Percentiles rank a stretch among this genome's conserved stretches.
These are phyloP conservation scores for Dactylella cylindrospora DNA, from an alignment of 2,329 filamentous ascomycete genomes.

Conservation along the genomic window DNA sequence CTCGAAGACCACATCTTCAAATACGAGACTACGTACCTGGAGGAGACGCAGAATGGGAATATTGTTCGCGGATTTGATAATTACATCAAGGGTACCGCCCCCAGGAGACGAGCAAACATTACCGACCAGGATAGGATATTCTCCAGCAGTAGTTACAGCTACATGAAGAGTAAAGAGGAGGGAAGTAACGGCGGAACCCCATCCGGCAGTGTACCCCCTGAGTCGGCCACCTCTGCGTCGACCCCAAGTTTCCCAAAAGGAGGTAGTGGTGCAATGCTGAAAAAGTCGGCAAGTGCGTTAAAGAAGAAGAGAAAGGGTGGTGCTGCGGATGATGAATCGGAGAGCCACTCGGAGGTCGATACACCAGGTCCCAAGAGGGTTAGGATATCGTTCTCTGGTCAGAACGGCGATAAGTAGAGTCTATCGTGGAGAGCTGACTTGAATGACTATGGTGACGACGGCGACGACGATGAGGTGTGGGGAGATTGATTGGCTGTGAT, in stretches of 20 bases:
- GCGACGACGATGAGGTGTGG: too few relatives aligned
- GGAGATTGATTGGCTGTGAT: too few relatives aligned
- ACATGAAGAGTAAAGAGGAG: slow-evolving; percentile 45
- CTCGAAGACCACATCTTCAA: slow-evolving; percentile 80
- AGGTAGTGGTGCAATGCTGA: slow-evolving; percentile 44
- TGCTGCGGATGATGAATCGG: slow-evolving; percentile 47
- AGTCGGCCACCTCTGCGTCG: slow-evolving; percentile 26
- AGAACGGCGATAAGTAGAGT: slow-evolving; percentile 42
- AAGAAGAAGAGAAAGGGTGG: slow-evolving; percentile 46
- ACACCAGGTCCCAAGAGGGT: slow-evolving; percentile 49
- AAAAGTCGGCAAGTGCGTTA: slow-evolving; percentile 28
- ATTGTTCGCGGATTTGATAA: slow-evolving; percentile 98
- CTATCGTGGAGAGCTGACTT: too few relatives aligned
- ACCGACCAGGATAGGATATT: slow-evolving; percentile 75
- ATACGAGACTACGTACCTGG: slow-evolving; percentile 83
- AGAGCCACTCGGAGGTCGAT: slow-evolving; percentile 49
- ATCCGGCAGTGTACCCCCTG: slow-evolving; percentile 27
- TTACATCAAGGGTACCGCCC: slow-evolving; percentile 84
- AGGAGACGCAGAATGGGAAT: slow-evolving; percentile 85
- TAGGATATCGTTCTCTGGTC: slow-evolving; percentile 49
- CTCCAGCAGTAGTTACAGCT: slow-evolving; percentile 53
- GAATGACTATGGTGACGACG: too few relatives aligned
- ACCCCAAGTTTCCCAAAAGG: slow-evolving; percentile 36
- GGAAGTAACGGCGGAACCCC: slow-evolving; percentile 29
- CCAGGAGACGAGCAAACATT: slow-evolving; percentile 66